Evolutionary conservation across 179 eudicot species (phyloP), one percentile per base, ranked within the genome.

Genomic region (Actinidia arguta): DNA sequence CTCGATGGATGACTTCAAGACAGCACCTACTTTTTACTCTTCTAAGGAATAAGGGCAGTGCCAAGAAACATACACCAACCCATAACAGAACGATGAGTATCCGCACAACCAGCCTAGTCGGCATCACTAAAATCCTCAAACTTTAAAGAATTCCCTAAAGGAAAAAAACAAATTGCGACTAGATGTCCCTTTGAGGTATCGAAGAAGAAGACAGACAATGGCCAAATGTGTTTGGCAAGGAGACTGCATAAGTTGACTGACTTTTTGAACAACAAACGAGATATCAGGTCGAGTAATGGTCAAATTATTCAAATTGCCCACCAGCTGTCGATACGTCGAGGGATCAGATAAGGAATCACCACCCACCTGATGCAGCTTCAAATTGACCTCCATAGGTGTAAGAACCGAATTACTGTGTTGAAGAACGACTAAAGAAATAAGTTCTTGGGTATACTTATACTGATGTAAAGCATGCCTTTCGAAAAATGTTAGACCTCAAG

Each of bases 331-430:
- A 81, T 48, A 75, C 14, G 47, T 14, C 6, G 25, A 5, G 8
- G 70, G 80, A 78, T 78, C 71, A 20, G 42, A 63, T 14, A 78
- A 48, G 1, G 18, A 16, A 4, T 62, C 36, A 24, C 58, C 71
- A 5, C 55, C 72, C n/a, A 39, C 72, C 1, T 13, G 24, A 4
- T 6, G 12, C 5, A 18, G 27, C 44, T 81, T 48, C 24, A 81
- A 12, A 47, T 73, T 73, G 5, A 73, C 25, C 46, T 81, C 73
- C 3, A 73, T 5, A 12, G 79, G 73, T 5, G 83, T 81, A 48
- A 11, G 27, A 7, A 36, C 36, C 3, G 75, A 25, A 6, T 13
- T 27, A 3, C 31, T 6, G 16, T 36, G 4, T 13, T 77, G 6
- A n/a, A 83, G 50, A 14, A 78, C 52, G 12, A 78, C 81, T 42